Conservation (phyloP, 1,139 yeast species). For the Blastobotrys arbuscula region DNA sequence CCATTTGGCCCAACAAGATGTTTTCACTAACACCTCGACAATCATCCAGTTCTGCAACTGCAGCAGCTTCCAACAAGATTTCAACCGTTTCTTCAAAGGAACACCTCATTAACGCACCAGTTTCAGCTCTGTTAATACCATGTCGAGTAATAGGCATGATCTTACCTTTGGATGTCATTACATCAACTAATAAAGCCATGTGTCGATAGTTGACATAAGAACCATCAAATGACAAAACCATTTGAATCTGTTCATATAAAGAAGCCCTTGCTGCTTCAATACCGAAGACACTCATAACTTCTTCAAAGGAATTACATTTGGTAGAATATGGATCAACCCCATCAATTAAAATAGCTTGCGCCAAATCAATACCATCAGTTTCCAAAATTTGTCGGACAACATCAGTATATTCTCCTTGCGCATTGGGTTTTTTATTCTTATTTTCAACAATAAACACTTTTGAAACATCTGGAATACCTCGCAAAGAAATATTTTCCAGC, state of each 20-base stretch:
- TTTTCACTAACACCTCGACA: slow-evolving; percentile 98
- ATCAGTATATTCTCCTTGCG: slow-evolving; percentile 78
- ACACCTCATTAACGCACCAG: slow-evolving; percentile 99
- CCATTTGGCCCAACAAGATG: slow-evolving; percentile 96
- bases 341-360: slow-evolving; percentile 91
- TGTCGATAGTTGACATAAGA: slow-evolving; percentile 98
- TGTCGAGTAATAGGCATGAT: slow-evolving; percentile 99
- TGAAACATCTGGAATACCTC: slow-evolving; percentile 93
- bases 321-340: slow-evolving; percentile 91
- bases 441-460: slow-evolving; percentile 93
- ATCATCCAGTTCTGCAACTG: slow-evolving; percentile 95
- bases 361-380: slow-evolving; percentile 95
- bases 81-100: slow-evolving; percentile 99
- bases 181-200: slow-evolving; percentile 94
- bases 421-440: slow-evolving; percentile 72
- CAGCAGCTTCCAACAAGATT: slow-evolving; percentile 95
- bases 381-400: slow-evolving; percentile 97
- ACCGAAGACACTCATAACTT: slow-evolving; percentile 90
- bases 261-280: slow-evolving; percentile 98
- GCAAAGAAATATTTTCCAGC: slow-evolving; percentile 88
- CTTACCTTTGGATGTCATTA: slow-evolving; percentile 98
- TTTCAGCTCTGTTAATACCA: slow-evolving; percentile 97
- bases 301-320: slow-evolving; percentile 94
- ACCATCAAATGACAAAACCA: slow-evolving; percentile 99
- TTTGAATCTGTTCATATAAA: slow-evolving; percentile 84